These are phyloP conservation scores for Tuber indicum DNA, from an alignment of 495 filamentous ascomycete genomes.

Conservation along the genomic window DNA sequence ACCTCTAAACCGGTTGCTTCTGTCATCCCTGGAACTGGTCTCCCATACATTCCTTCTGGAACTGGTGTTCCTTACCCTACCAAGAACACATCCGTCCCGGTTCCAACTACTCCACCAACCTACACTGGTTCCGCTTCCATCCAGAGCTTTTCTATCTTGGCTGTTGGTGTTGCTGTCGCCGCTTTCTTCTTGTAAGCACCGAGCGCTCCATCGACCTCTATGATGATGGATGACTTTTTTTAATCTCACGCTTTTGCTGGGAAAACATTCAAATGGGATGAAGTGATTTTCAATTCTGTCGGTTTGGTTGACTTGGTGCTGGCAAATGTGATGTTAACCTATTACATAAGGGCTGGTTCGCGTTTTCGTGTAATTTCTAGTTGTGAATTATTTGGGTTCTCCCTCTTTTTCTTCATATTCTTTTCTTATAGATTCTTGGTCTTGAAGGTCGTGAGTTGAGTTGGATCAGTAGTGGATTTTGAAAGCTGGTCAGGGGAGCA, in stretches of 20 bases:
- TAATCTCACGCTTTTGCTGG: conserved; percentile 10
- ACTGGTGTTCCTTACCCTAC: conserved; percentile 34
- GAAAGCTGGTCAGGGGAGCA: not conserved
- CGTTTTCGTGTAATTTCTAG: conserved; percentile 1
- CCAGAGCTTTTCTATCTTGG: conserved; percentile 38
- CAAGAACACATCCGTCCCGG: conserved; percentile 72
- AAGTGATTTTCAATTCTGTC: not conserved
- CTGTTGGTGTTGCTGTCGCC: conserved; percentile 33
- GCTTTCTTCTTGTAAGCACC: conserved; percentile 38
- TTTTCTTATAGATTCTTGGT: not conserved
- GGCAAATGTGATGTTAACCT: not conserved
- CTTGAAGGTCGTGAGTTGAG: not conserved
- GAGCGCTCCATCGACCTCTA: conserved; percentile 34
- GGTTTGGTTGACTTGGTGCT: not conserved
- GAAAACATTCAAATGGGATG: not conserved
- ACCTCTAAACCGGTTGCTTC: conserved; percentile 14
- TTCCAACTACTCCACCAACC: conserved; percentile 60
- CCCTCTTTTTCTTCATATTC: not conserved
- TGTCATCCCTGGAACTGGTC: conserved; percentile 37
- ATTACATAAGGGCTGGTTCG: conserved; percentile 3
- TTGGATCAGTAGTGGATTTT: not conserved
- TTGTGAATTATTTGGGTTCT: conserved; percentile 3
- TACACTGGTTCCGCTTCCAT: conserved; percentile 31
- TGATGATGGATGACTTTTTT: conserved; percentile 42
- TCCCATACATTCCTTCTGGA: conserved; percentile 30